Percentiles rank a stretch among this genome's conserved stretches.
Evolutionary conservation across 2,329 filamentous ascomycete genomes (phyloP).

Genomic region (Colletotrichum orchidophilum): DNA sequence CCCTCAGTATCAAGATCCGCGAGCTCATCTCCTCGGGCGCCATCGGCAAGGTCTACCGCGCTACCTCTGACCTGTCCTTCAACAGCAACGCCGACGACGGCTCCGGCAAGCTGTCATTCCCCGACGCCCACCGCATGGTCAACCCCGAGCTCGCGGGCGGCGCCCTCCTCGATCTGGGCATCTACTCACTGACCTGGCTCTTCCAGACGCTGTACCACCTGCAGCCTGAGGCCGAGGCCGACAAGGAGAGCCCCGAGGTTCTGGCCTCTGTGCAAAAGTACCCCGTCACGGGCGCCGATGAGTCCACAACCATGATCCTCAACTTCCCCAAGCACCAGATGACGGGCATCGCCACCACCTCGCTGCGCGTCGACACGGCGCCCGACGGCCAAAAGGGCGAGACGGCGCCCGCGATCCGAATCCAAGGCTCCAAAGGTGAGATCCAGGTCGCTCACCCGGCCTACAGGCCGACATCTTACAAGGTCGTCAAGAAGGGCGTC

Average conservation of each 20-base stretch:
- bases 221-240: conserved; percentile 69
- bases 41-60: conserved; percentile 70
- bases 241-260: conserved; percentile 75
- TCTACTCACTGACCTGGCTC: conserved; percentile 91
- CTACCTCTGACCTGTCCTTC: conserved; percentile 68
- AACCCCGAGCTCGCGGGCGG: conserved; percentile 86
- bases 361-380: conserved; percentile 69
- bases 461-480: conserved; percentile 74
- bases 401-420: conserved; percentile 74
- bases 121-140: conserved; percentile 77
- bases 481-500: conserved; percentile 64
- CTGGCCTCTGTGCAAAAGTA: conserved; percentile 77
- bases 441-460: conserved; percentile 81
- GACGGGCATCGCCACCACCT: conserved; percentile 78
- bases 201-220: conserved; percentile 90
- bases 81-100: conserved; percentile 66
- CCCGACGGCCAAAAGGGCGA: conserved; percentile 65
- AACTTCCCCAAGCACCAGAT: conserved; percentile 75
- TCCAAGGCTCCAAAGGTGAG: conserved; percentile 84
- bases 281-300: conserved; percentile 74
- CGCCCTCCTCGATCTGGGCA: conserved; percentile 83
- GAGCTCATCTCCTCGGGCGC: conserved; percentile 67
- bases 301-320: conserved; percentile 80
- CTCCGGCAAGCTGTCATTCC: conserved; percentile 65
- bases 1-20: conserved; percentile 78